These are phyloP conservation scores for Ceratocystis diversiconidia DNA, from an alignment of 2,329 filamentous ascomycete species.

Conservation along the genomic window DNA sequence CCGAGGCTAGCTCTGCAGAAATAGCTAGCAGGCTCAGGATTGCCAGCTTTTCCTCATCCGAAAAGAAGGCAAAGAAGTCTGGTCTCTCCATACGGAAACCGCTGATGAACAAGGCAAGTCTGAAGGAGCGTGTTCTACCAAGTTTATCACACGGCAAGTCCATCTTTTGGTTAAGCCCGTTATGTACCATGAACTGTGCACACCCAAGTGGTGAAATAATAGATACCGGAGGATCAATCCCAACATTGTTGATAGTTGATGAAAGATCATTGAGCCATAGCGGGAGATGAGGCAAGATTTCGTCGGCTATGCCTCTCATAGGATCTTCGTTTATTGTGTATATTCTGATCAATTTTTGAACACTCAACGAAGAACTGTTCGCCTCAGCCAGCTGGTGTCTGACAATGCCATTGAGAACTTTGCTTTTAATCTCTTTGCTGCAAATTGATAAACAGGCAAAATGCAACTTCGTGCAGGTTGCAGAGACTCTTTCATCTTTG, in stretches of 20 bases:
- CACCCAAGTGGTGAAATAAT: conserved; percentile 62
- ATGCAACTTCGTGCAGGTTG: not conserved
- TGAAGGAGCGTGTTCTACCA: conserved; percentile 56
- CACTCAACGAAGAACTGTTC: not conserved
- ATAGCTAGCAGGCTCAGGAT: conserved; percentile 28
- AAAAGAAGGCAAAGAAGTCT: not conserved
- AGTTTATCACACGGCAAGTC: conserved; percentile 48
- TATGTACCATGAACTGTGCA: conserved; percentile 47
- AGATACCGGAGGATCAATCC: conserved; percentile 49
- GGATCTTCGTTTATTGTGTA: conserved; percentile 19
- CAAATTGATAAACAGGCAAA: not conserved
- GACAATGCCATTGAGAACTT: not conserved
- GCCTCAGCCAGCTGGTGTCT: not conserved
- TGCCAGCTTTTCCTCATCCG: not conserved
- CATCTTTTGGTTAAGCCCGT: conserved; percentile 58
- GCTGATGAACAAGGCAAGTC: conserved; percentile 50
- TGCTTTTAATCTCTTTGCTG: not conserved
- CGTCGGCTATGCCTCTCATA: not conserved
- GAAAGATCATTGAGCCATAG: conserved; percentile 53
- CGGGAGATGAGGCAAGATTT: conserved; percentile 32
- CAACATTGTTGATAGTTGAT: conserved; percentile 33
- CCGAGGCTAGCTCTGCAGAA: not conserved
- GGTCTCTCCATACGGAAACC: not conserved
- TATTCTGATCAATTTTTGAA: conserved; percentile 26
- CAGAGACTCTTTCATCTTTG: not conserved